A percentile compares a stretch with the other conserved stretches of the same genome.
These are phyloP conservation scores for Leccinum ochraceum DNA, from an alignment of 768 basidiomycete species.

Conservation along the genomic window DNA sequence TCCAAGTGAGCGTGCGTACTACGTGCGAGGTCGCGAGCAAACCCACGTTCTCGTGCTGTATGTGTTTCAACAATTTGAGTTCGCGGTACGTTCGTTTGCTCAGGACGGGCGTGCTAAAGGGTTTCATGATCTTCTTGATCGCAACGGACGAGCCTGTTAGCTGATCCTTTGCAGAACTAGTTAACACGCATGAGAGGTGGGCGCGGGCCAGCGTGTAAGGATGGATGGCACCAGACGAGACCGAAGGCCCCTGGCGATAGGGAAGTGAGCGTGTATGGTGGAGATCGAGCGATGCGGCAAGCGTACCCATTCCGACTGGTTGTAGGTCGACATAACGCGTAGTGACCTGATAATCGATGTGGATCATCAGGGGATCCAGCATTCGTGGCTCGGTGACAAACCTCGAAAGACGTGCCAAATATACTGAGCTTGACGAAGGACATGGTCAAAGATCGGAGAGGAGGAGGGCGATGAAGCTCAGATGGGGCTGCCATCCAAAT, in stretches of 20 bases:
- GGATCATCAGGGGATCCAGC: conserved; percentile 22
- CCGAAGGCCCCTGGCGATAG: conserved; percentile 77
- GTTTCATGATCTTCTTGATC: conserved; percentile 99
- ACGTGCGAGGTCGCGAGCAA: not conserved
- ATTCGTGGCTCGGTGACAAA: conserved; percentile 31
- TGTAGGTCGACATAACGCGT: conserved; percentile 99
- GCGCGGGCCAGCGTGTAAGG: not conserved
- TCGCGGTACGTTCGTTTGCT: conserved; percentile 97
- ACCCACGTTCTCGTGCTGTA: conserved; percentile 95
- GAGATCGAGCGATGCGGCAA: conserved; percentile 10
- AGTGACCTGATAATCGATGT: conserved; percentile 59
- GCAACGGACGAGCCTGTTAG: conserved; percentile 92
- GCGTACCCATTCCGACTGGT: conserved; percentile 97
- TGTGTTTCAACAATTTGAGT: conserved; percentile 96
- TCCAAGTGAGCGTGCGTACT: not conserved
- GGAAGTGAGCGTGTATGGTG: conserved; percentile 20
- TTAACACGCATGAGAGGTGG: conserved; percentile 17
- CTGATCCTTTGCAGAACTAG: conserved; percentile 92
- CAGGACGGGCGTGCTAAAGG: conserved; percentile 97
- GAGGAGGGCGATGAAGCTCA: conserved; percentile 2
- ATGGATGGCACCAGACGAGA: conserved; percentile 79
- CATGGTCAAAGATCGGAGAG: conserved; percentile 43
- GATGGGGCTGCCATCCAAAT: conserved; percentile 10
- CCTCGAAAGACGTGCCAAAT: conserved; percentile 98
- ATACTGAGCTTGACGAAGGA: conserved; percentile 98